Evolutionary conservation across 2,329 filamentous ascomycete genomes (phyloP), one percentile per base, ranked within the genome.

Genomic region (Tolypocladium inflatum): DNA sequence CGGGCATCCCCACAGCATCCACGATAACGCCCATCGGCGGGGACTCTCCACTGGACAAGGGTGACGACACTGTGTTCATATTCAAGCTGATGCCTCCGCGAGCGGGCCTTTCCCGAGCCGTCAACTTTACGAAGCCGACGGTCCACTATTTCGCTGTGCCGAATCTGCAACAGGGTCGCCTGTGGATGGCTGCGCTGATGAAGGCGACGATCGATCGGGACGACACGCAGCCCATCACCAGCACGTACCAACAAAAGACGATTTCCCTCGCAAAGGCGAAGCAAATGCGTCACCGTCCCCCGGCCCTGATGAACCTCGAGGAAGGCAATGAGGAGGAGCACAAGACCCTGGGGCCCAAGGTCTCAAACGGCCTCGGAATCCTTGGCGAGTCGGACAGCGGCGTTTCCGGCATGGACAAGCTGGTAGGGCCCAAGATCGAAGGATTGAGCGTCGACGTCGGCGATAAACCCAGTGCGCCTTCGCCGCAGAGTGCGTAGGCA

Each of bases 101-200:
- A 60, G 84, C 88, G 6, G 93, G 92, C 13, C 81, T 96, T 11
- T 91, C 91, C 13, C 87, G 91, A 58, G 94, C 91, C 0, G 93
- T 99, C 59, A 96, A 92, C 69, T 99, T 99, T 70, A 99, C 94
- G 1, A 97, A 97, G 71, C 94, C 94, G 5, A 94, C 91, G 10
- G 90, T 97, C 43, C 94, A 99, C 72, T 97, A 97, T 72, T 99
- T 99, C 72, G 94, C 95, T 6, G 91, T 97, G 26, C 92, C 95
- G 56, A 96, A 89, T 66, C 78, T 97, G 59, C 86, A 90, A 66
- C 85, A 94, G 68, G 94, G 94, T 19, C 86, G 94, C 15, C 77
- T 95, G 45, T 99, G 94, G 94, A 99, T 99, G 94, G 94, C 91
- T 5, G 94, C 94, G 7, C 77, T 99, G 55, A 96, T 99, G 90